Evolutionary conservation across 2,329 filamentous ascomycete genomes (phyloP).

Genomic region (Cladophialophora carrionii): DNA sequence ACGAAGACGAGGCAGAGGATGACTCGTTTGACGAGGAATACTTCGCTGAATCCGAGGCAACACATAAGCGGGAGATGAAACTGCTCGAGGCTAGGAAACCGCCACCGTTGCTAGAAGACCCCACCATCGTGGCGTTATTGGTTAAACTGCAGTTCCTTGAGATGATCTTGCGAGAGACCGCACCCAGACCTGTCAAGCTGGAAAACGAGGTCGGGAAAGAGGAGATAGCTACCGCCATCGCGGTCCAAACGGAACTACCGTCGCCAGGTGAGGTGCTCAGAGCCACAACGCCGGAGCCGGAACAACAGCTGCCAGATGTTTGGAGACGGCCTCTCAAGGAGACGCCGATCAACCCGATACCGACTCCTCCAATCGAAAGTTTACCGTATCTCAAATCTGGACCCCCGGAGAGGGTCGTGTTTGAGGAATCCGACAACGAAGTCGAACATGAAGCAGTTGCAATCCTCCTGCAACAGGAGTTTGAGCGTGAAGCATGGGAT

Average conservation of each 20-base stretch:
- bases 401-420: conserved; percentile 50
- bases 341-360: conserved; percentile 37
- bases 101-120: conserved; percentile 48
- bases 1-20: conserved; percentile 50
- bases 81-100: conserved; percentile 50
- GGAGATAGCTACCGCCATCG: conserved; percentile 43
- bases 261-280: conserved; percentile 36
- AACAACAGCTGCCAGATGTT: conserved; percentile 21
- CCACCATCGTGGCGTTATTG: conserved; percentile 47
- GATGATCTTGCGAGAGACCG: conserved; percentile 46
- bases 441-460: conserved; percentile 46
- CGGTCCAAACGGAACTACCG: conserved; percentile 35
- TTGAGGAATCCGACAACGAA: conserved; percentile 52
- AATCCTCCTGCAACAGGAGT: conserved; percentile 45
- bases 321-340: conserved; percentile 36
- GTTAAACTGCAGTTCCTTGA: conserved; percentile 51
- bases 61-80: conserved; percentile 52
- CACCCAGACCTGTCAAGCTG: conserved; percentile 41
- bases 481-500: conserved; percentile 47
- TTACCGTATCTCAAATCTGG: conserved; percentile 52
- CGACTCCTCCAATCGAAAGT: conserved; percentile 47
- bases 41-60: conserved; percentile 50
- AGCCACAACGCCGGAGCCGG: conserved; percentile 35
- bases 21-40: conserved; percentile 52
- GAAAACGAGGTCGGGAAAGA: conserved; percentile 48